Percentiles rank a stretch among this genome's conserved stretches.
Conservation (phyloP, 2,329 filamentous ascomycete genomes). For the Venturia oleaginea region DNA sequence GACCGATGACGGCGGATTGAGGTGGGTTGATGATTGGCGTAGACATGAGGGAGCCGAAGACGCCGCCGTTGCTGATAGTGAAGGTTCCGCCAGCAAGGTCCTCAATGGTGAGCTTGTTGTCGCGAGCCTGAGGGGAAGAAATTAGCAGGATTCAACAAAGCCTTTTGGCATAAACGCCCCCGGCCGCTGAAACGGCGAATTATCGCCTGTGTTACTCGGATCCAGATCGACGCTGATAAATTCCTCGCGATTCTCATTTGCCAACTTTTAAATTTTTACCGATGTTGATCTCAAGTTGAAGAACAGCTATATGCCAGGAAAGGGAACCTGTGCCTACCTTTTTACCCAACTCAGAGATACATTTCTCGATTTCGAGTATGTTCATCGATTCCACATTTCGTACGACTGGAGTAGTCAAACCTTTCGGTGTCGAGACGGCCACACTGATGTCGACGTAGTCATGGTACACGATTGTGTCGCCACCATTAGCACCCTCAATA, state of each 20-base stretch:
- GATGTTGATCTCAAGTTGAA: too few relatives aligned
- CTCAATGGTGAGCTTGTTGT: conserved; percentile 95
- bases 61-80: conserved; percentile 93
- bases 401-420: conserved; percentile 90
- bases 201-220: too few relatives aligned
- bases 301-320: not conserved
- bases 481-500: conserved; percentile 89
- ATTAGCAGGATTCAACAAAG: not conserved
- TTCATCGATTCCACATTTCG: conserved; percentile 87
- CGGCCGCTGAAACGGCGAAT: too few relatives aligned
- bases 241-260: too few relatives aligned
- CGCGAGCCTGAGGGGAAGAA: conserved; percentile 58
- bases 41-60: conserved; percentile 94
- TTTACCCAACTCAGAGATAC: conserved; percentile 89
- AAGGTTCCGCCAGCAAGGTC: conserved; percentile 99
- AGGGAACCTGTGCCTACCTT: conserved; percentile 53
- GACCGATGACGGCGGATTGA: conserved; percentile 43
- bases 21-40: conserved; percentile 98
- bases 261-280: too few relatives aligned
- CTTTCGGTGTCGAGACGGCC: conserved; percentile 94
- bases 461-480: conserved; percentile 95
- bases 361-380: conserved; percentile 77
- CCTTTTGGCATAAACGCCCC: too few relatives aligned
- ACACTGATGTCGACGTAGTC: conserved; percentile 98
- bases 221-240: conserved; percentile 10